Conservation (phyloP, 2,329 filamentous ascomycete species). For the Spiromastix sp. region DNA sequence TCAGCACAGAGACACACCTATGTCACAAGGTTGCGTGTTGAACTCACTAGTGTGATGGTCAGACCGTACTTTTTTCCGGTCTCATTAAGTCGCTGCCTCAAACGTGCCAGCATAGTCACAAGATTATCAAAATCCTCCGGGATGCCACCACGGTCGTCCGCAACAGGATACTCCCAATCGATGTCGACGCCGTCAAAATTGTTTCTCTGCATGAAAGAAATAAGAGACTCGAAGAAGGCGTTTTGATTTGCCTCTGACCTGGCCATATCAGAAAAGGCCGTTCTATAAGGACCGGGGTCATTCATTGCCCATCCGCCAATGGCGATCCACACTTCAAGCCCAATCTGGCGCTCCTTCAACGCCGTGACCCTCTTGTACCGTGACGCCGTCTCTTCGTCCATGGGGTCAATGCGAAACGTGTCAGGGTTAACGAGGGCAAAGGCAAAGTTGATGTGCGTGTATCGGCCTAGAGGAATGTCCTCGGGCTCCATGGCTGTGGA, state of each 20-base stretch:
- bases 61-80: conserved; percentile 12
- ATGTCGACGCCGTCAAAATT: conserved; percentile 38
- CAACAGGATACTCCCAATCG: conserved; percentile 35
- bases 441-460: conserved; percentile 22
- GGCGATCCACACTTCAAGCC: conserved; percentile 24
- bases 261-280: conserved; percentile 16
- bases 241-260: conserved; percentile 10
- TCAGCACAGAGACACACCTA: conserved; percentile 3
- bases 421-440: conserved; percentile 33
- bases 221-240: conserved; percentile 28
- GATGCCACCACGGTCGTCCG: conserved; percentile 28
- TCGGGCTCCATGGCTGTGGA: too few species aligned
- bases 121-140: conserved; percentile 27
- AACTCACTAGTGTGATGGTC: conserved; percentile 11
- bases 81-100: conserved; percentile 9
- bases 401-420: conserved; percentile 18
- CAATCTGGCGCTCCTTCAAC: conserved; percentile 21
- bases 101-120: conserved; percentile 12
- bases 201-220: conserved; percentile 32
- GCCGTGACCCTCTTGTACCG: conserved; percentile 18
- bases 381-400: conserved; percentile 11
- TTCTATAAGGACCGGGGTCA: conserved; percentile 17
- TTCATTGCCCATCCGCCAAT: conserved; percentile 35
- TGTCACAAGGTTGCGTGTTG: neutral
- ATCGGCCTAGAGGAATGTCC: conserved; percentile 10